phyloP scores from a whole-genome alignment of 495 filamentous ascomycete species.

The Aspergillus leporis region DNA sequence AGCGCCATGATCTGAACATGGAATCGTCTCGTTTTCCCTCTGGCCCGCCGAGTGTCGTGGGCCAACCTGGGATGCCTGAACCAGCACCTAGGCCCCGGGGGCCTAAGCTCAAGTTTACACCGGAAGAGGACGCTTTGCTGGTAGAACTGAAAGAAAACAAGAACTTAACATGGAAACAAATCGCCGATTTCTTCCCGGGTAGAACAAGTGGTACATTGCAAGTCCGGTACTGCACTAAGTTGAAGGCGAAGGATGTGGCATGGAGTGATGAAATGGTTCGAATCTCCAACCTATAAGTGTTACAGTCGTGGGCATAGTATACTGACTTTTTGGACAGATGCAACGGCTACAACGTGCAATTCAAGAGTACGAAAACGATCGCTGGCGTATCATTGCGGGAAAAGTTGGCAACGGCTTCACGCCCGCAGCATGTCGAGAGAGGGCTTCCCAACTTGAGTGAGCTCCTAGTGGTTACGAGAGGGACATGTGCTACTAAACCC shows the following conservation, averaged over 20 bases:
- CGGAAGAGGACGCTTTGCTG: constrained; percentile 81
- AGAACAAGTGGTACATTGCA: constrained; percentile 85
- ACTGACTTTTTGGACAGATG: constrained; percentile 55
- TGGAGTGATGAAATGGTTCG: constrained; percentile 92
- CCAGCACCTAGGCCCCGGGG: constrained; percentile 75
- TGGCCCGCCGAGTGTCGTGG: constrained; percentile 69
- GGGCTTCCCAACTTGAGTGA: constrained; percentile 58
- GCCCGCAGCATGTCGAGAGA: constrained; percentile 79
- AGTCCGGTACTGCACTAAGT: constrained; percentile 90
- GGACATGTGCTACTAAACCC: not conserved
- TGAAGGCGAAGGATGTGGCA: constrained; percentile 86
- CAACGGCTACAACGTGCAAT: constrained; percentile 75
- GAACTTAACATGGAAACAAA: constrained; percentile 92
- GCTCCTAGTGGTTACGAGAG: constrained; percentile 15
- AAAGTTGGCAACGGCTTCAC: constrained; percentile 87
- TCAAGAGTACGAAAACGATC: constrained; percentile 85
- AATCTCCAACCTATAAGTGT: constrained; percentile 5
- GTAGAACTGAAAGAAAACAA: constrained; percentile 91
- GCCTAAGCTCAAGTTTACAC: constrained; percentile 86
- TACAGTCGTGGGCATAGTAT: not conserved
- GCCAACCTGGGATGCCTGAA: constrained; percentile 77
- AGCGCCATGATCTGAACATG: constrained; percentile 27
- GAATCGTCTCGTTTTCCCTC: constrained; percentile 28
- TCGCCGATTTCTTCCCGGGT: constrained; percentile 90
- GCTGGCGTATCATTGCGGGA: constrained; percentile 82